Base-by-base conservation (phyloP, 352 stramenopile genomes). In the Globisporangium nagaii region DNA sequence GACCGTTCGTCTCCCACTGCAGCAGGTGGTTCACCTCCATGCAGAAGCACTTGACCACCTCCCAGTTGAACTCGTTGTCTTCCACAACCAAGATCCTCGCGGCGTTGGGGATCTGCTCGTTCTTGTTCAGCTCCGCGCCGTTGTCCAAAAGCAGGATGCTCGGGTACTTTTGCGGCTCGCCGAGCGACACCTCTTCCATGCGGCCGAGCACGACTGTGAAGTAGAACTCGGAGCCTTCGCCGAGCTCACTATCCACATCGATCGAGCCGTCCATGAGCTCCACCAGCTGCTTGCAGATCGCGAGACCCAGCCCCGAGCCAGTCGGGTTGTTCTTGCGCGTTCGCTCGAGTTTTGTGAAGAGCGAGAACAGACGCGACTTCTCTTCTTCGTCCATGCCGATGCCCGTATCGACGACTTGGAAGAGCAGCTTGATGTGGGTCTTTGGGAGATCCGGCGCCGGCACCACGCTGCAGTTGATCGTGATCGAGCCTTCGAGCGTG, bases 41-140 rank as follows among this genome's bases (percentile, higher is more conserved):
- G 50, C 88, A 87, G 49, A 89, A 94, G 57, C 79, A 90, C 53
- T 93, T 93, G 37, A 95, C 82, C 7, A 95, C 84, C 66, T 95
- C 84, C 86, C 84, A 94, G 42, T 95, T 95, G 58, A 95, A 93
- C 45, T 95, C 84, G 42, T 95, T 95, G 63, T 95, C 86, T 70
- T 95, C 86, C 7, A 91, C 83, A 10, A 91, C 79, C 55, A 93
- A 65, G 39, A 93, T 91, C 0, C 80, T 72, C 37, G 83, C 82
- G 55, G 88, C 74, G 8, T 79, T 84, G 3, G 79, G 82, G 19
- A 90, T 70, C 22, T 22, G 41, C 41, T 66, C 63, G n/a, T 71
- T 61, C 20, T 32, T 30, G 22, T 43, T 55, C 32, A 32, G 43
- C 56, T 45, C 40, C 27, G 40, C 44, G 22, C 68, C 27, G 27